Percentiles rank a stretch among this genome's conserved stretches.
phyloP scores from a whole-genome alignment of 305 asterid species.

The Solanum aculeatissimum region DNA sequence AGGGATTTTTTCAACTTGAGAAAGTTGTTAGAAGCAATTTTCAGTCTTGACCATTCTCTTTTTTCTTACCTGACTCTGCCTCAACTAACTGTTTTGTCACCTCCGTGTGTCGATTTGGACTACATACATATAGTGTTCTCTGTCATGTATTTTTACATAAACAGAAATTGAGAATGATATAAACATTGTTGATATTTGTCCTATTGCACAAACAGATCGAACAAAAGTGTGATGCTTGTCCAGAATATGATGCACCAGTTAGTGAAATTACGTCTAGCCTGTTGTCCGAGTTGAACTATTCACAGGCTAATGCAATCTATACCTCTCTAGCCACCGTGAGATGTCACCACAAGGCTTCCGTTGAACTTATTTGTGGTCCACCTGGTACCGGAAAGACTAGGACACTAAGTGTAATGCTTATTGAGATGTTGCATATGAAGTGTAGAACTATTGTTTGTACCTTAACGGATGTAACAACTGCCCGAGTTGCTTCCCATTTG shows the following conservation, averaged over 20 bases:
- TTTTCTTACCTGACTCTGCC: neutral
- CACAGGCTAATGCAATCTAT: slow-evolving; percentile 40
- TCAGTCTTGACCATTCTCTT: neutral
- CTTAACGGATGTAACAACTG: slow-evolving; percentile 52
- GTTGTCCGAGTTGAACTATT: slow-evolving; percentile 30
- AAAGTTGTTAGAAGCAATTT: too few species aligned
- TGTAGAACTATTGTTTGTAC: slow-evolving; percentile 46
- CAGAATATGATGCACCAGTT: neutral
- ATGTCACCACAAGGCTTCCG: slow-evolving; percentile 33
- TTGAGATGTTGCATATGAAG: slow-evolving; percentile 29
- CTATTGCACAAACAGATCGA: slow-evolving; percentile 10
- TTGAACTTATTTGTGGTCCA: slow-evolving; percentile 68
- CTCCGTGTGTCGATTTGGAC: neutral
- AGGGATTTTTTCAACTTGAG: too few species aligned
- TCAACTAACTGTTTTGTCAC: neutral
- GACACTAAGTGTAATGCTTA: slow-evolving; percentile 36
- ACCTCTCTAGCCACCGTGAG: slow-evolving; percentile 14
- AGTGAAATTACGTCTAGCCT: neutral
- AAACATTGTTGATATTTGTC: neutral
- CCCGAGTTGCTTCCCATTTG: slow-evolving; percentile 44
- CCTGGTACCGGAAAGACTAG: slow-evolving; percentile 75
- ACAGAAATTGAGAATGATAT: neutral
- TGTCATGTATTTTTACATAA: neutral
- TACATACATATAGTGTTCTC: neutral
- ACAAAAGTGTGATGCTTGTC: slow-evolving; percentile 20